Evolutionary conservation across 129 eudicot genomes (phyloP), one percentile per base, ranked within the genome.

Genomic region (Centaurea solstitialis): DNA sequence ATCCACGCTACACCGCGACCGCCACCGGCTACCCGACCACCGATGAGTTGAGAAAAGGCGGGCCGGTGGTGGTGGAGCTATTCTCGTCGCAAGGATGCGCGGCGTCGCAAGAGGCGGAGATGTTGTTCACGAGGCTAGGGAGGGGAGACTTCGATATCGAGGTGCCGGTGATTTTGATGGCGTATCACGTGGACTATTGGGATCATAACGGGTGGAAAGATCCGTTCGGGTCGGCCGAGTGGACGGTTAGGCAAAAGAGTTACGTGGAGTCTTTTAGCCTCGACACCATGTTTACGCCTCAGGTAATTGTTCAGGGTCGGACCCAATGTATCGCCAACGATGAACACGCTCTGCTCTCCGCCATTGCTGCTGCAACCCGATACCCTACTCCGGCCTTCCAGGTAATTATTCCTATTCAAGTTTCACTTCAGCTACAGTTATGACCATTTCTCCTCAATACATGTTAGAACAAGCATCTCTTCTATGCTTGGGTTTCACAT

Each of bases 131-230:
- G 28, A 86, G 97, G 84, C 45, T 94, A 62, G 97, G 98, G 26
- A 78, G 98, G 65, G 98, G 98, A 1, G 98, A 94, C 40, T 94
- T 90, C 82, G 76, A 83, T 9, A 72, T 92, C 11, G 90, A 89
- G 30, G 79, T 79, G 75, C 91, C 93, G 81, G 87, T 94, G 84
- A 76, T 89, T 0, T 72, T 94, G 75, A 81, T 92, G 88, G 94
- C 91, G 4, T 94, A 86, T 68, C 98, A 94, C 45, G 98, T 94
- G 33, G 98, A 94, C 62, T 88, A 88, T 35, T 94, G 98, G 98
- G 97, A 94, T 82, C 89, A 92, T 53, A 90, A 80, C 81, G 98
- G 98, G 12, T 94, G 98, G 97, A 94, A 92, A 47, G 98, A 94
- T 77, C 91, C 92, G 9, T 92, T 84, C 70, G 97, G 91, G 12